phyloP scores from a whole-genome alignment of 495 filamentous ascomycete species.

The Neurospora sp. region DNA sequence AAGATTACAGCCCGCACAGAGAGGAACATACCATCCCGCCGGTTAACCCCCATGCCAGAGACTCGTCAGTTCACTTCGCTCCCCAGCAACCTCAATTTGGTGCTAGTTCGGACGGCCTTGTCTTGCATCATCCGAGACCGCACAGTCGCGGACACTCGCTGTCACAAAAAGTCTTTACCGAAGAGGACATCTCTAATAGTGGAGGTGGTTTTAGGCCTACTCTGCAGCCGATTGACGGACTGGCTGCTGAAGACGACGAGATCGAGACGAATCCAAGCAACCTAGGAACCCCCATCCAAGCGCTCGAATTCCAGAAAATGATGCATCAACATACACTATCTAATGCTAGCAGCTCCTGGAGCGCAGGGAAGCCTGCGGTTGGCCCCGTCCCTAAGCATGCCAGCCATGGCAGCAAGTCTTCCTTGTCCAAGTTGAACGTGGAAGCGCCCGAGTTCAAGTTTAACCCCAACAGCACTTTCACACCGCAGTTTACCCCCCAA shows the following conservation, averaged over 20 bases:
- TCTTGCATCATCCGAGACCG: slow-evolving; percentile 51
- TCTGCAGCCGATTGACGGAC: slow-evolving; percentile 18
- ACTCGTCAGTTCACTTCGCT: slow-evolving; percentile 35
- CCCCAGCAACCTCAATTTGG: slow-evolving; percentile 29
- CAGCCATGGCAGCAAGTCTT: slow-evolving; percentile 54
- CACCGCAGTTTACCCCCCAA: slow-evolving; percentile 37
- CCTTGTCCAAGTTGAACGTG: slow-evolving; percentile 72
- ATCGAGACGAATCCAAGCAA: slow-evolving; percentile 70
- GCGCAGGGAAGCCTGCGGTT: slow-evolving; percentile 24
- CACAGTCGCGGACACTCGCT: slow-evolving; percentile 50
- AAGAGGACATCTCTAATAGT: slow-evolving; percentile 30
- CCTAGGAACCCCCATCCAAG: slow-evolving; percentile 48
- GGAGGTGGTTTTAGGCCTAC: slow-evolving; percentile 19
- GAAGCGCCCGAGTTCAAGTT: slow-evolving; percentile 81
- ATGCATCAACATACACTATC: slow-evolving; percentile 33
- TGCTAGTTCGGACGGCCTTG: slow-evolving; percentile 32
- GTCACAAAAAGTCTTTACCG: slow-evolving; percentile 42
- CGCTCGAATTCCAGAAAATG: slow-evolving; percentile 28
- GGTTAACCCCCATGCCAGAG: slow-evolving; percentile 21
- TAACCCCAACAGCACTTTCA: slow-evolving; percentile 54
- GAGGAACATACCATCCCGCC: slow-evolving; percentile 25
- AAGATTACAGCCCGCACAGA: slow-evolving; percentile 46
- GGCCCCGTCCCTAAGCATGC: slow-evolving; percentile 5
- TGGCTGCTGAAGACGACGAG: slow-evolving; percentile 49
- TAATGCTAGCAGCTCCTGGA: slow-evolving; percentile 41